These are phyloP conservation scores for Xylariales sp. DNA, from an alignment of 2,329 filamentous ascomycete species.

Conservation along the genomic window DNA sequence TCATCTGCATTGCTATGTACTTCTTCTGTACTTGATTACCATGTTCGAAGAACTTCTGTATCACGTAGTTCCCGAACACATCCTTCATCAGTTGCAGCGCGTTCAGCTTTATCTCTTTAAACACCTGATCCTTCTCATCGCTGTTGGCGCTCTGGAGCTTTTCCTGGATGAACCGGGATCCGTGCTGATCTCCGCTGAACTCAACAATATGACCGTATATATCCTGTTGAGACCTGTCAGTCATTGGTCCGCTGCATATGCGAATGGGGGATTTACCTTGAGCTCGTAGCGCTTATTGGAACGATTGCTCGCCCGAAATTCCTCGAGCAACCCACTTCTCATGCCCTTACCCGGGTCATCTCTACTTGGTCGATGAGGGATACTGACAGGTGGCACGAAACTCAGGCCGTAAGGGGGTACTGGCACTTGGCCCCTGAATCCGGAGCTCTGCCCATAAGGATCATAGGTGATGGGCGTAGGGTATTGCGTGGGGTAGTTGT, in stretches of 20 bases:
- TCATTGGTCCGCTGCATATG: neutral
- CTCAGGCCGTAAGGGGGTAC: constrained; percentile 30
- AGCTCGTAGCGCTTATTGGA: constrained; percentile 72
- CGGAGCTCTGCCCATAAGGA: constrained; percentile 28
- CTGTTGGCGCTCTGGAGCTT: constrained; percentile 91
- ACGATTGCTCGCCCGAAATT: constrained; percentile 73
- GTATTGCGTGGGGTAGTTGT: constrained; percentile 33
- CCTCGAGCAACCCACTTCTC: constrained; percentile 70
- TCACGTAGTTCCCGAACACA: constrained; percentile 96
- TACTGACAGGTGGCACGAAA: constrained; percentile 20
- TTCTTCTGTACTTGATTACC: constrained; percentile 93
- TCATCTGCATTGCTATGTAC: constrained; percentile 80
- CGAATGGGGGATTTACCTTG: constrained; percentile 45
- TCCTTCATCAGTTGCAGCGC: constrained; percentile 88
- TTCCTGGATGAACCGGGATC: constrained; percentile 90
- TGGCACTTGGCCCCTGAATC: constrained; percentile 29
- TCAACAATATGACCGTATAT: constrained; percentile 86
- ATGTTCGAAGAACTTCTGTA: constrained; percentile 96
- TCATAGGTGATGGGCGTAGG: constrained; percentile 29
- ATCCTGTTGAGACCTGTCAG: constrained; percentile 44
- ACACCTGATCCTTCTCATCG: constrained; percentile 86
- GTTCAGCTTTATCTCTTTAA: constrained; percentile 80
- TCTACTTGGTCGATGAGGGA: constrained; percentile 36
- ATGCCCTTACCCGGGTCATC: constrained; percentile 57
- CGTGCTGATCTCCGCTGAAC: constrained; percentile 93